Evolutionary conservation across 805 yeast genomes (phyloP).

Genomic region (Schwanniomyces sp.): DNA sequence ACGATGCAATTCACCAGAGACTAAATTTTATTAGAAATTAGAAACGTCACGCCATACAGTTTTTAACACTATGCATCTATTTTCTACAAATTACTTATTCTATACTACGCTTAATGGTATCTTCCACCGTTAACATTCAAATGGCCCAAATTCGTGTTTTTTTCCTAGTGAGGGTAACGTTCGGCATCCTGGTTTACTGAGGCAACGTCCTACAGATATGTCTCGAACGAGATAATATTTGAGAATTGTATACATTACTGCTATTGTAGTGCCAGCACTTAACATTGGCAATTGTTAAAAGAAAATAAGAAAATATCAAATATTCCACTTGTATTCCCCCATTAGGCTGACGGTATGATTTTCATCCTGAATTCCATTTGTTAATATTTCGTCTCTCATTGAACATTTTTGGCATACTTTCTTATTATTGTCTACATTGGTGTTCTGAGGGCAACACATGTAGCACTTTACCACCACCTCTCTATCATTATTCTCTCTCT

Average conservation of each 20-base stretch:
- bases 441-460: conserved; percentile 11
- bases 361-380: background rate
- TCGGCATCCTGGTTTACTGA: background rate
- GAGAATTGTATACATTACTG: background rate
- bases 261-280: background rate
- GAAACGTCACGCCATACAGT: too few species aligned
- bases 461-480: conserved; percentile 14
- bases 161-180: background rate
- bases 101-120: too few species aligned
- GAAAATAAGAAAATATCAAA: conserved; percentile 7
- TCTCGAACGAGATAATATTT: background rate
- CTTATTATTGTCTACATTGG: conserved; percentile 1
- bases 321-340: conserved; percentile 31
- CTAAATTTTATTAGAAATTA: too few species aligned
- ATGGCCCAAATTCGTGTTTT: background rate
- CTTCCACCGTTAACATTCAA: too few species aligned
- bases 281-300: background rate
- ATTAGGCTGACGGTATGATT: conserved; percentile 21
- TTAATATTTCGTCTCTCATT: conserved; percentile 5
- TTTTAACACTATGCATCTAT: too few species aligned
- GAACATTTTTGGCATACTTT: conserved; percentile 14
- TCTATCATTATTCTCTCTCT: conserved; percentile 1
- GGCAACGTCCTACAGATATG: background rate
- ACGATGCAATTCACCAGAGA: too few species aligned
- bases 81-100: too few species aligned